Base-by-base conservation (phyloP, 441 rosid genomes). In the Daphne laureola region DNA sequence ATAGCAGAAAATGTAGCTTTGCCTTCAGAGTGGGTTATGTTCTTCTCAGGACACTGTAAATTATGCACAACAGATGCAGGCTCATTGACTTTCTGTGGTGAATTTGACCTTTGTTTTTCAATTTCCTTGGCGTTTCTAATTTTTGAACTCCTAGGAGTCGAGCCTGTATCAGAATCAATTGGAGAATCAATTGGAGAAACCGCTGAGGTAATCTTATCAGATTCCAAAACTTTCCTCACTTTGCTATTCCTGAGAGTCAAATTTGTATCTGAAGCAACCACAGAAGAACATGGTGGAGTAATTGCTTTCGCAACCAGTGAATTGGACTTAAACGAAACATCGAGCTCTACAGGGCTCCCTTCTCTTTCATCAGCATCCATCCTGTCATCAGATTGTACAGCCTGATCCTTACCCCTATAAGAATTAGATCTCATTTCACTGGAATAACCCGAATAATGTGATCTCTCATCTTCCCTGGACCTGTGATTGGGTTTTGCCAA, bases 291-390 rank as follows among this genome's bases (percentile, higher is more conserved):
- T 58, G 89, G 78, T 1, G 75, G 61, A 46, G 70, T 62, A 58
- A 81, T 62, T 0, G 86, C 78, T 77, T 90, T 87, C 59, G 90
- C 98, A 66, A 88, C 93, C 67, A 82, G 61, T 6, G 81, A 73
- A 73, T 86, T 86, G 43, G 93, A 88, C 69, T 87, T 78, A 68
- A 81, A 87, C 51, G 93, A 81, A 72, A 87, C 92, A 73, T 90
- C 92, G 63, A 91, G 92, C 64, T 87, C 81, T 17, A 85, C 80
- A 14, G 86, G 76, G 58, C 74, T 76, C 59, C 67, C 77, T 55
- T 70, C 78, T 64, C 83, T 78, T 51, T 54, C 74, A 74, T 65
- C 72, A 60, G 78, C 76, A 57, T 55, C 68, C 57, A 66, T 40
- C 17, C 57, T 76, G 55, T 55, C 64, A 71, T 70, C 79, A 3